phyloP scores from a whole-genome alignment of 139 green algal species.

The Chlamydomonas schloesseri region DNA sequence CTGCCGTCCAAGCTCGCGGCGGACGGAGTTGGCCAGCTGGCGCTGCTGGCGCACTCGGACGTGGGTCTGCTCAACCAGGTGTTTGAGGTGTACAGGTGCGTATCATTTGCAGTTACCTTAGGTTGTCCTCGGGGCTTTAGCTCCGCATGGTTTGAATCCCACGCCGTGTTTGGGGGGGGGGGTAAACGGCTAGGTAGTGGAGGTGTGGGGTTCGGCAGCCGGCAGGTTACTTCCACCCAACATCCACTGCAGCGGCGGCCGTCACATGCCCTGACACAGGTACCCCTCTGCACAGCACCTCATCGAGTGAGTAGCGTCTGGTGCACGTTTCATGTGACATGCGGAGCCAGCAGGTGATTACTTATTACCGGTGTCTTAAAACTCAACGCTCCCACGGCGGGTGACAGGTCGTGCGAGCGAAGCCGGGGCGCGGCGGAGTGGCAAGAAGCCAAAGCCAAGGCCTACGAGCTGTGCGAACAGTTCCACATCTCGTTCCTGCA shows the following conservation, averaged over 20 bases:
- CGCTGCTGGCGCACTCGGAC: neutral
- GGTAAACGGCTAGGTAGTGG: too few relatives aligned
- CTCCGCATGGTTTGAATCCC: too few relatives aligned
- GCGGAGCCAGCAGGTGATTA: too few relatives aligned
- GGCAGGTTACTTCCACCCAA: too few relatives aligned
- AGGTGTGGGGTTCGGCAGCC: too few relatives aligned
- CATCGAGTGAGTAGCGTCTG: conserved; percentile 4
- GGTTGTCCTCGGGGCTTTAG: too few relatives aligned
- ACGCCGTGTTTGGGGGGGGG: too few relatives aligned
- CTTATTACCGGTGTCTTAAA: too few relatives aligned
- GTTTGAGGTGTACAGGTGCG: neutral
- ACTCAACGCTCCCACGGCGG: too few relatives aligned
- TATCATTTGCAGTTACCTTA: too few relatives aligned
- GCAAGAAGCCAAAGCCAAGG: neutral
- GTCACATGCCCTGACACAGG: neutral
- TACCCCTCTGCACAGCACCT: conserved; percentile 6
- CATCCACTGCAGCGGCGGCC: too few relatives aligned
- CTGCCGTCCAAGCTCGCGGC: neutral
- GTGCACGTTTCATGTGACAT: neutral
- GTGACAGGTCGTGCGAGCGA: neutral
- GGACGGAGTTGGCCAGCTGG: neutral
- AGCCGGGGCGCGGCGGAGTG: neutral
- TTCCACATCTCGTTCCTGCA: neutral
- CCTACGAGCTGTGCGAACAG: neutral
- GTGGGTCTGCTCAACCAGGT: neutral